Percentiles rank a stretch among this genome's conserved stretches.
Conservation (phyloP, 2,329 filamentous ascomycete species). For the Trichoderma koningii region DNA sequence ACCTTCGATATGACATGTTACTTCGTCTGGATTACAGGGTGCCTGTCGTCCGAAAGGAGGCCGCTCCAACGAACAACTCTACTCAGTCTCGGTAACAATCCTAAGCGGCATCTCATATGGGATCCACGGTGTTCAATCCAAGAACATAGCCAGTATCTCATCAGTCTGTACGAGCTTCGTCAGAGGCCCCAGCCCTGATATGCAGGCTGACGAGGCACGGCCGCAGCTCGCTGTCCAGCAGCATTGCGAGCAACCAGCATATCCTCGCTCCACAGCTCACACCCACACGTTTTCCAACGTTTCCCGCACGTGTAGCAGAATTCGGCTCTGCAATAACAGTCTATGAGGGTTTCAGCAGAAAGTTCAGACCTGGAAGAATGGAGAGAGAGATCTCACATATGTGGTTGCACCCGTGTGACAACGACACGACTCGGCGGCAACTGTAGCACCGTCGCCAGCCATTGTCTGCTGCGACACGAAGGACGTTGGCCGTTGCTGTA, state of each 20-base stretch:
- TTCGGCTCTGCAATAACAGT: slow-evolving; percentile 72
- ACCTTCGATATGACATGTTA: no score
- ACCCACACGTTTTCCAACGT: slow-evolving; percentile 82
- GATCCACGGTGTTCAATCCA: no score
- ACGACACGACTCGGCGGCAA: slow-evolving; percentile 73
- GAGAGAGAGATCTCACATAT: slow-evolving; percentile 70
- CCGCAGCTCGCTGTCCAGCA: background rate
- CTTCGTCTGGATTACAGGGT: no score
- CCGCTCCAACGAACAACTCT: no score
- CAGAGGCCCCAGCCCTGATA: background rate
- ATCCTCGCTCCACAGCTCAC: slow-evolving; percentile 38
- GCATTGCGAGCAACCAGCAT: slow-evolving; percentile 1
- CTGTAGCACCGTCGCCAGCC: slow-evolving; percentile 76
- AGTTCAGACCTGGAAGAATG: background rate
- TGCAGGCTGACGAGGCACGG: background rate
- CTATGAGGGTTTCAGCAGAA: slow-evolving; percentile 33
- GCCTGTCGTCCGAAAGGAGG: no score
- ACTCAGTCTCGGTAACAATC: no score
- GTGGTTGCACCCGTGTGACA: slow-evolving; percentile 82
- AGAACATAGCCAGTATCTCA: no score
- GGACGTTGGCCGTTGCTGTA: slow-evolving; percentile 40
- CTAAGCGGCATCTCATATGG: no score
- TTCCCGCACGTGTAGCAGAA: slow-evolving; percentile 85
- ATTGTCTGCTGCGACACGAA: slow-evolving; percentile 58
- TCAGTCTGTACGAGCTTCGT: background rate